Conservation (phyloP, 1,139 yeast species). For the Magnusiomyces suaveolens region DNA sequence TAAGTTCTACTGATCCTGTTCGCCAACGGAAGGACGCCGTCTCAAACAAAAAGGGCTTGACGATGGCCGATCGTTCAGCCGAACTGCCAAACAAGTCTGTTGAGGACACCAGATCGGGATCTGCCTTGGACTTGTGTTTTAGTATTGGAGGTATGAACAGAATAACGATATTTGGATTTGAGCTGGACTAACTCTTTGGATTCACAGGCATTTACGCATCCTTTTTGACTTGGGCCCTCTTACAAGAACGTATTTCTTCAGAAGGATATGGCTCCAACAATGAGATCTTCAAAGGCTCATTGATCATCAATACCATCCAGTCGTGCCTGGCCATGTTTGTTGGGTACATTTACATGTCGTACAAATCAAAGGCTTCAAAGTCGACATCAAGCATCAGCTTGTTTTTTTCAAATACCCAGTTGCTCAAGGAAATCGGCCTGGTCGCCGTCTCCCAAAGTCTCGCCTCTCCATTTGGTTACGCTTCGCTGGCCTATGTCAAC, state of each 20-base stretch:
- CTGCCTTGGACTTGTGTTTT: not conserved
- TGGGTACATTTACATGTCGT: conserved; percentile 51
- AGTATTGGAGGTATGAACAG: conserved; percentile 3
- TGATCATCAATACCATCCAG: conserved; percentile 65
- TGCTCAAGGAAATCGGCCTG: conserved; percentile 40
- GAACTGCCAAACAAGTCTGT: not conserved
- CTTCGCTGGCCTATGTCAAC: conserved; percentile 72
- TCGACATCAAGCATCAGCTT: not conserved
- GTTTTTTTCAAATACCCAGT: conserved; percentile 17
- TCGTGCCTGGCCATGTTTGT: conserved; percentile 60
- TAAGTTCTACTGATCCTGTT: too few relatives aligned
- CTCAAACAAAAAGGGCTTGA: too few relatives aligned
- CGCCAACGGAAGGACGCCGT: too few relatives aligned
- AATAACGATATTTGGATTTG: too few relatives aligned
- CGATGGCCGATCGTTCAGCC: not conserved
- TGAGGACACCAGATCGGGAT: not conserved
- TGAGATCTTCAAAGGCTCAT: conserved; percentile 60
- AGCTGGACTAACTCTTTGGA: too few relatives aligned
- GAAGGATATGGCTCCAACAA: conserved; percentile 59
- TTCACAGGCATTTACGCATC: conserved; percentile 53
- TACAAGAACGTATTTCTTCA: conserved; percentile 81
- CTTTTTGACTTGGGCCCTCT: conserved; percentile 81
- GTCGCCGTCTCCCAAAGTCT: conserved; percentile 73
- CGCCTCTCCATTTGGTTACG: conserved; percentile 71
- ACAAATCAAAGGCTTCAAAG: conserved; percentile 24